Conservation (phyloP, 805 yeast species). For the Lipomyces spencermartinsiae region DNA sequence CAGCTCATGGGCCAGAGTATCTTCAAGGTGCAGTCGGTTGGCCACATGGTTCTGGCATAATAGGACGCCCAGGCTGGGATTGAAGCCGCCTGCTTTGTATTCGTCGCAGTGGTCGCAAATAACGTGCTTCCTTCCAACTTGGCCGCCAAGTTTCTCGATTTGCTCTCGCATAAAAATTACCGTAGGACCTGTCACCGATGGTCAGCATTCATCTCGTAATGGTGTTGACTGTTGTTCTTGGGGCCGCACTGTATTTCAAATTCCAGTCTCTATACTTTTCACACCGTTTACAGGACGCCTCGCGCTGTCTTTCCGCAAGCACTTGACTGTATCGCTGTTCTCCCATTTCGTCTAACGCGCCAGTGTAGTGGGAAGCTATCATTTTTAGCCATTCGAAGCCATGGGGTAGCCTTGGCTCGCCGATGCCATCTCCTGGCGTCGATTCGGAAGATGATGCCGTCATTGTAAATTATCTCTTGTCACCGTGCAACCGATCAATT, state of each 20-base stretch:
- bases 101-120: slow-evolving; percentile 86
- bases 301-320: slow-evolving; percentile 11
- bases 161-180: slow-evolving; percentile 88
- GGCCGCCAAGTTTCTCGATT: slow-evolving; percentile 69
- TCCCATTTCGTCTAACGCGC: slow-evolving; percentile 21
- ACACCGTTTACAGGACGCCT: slow-evolving; percentile 68
- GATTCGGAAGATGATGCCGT: background rate
- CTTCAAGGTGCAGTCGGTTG: slow-evolving; percentile 83
- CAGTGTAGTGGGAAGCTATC: slow-evolving; percentile 30
- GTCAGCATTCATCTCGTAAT: slow-evolving; percentile 2
- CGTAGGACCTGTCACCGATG: slow-evolving; percentile 57
- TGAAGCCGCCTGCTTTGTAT: slow-evolving; percentile 87
- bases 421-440: background rate
- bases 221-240: background rate
- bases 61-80: slow-evolving; percentile 85
- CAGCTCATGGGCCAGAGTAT: slow-evolving; percentile 89
- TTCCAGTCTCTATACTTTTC: slow-evolving; percentile 81
- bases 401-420: slow-evolving; percentile 23
- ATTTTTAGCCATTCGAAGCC: slow-evolving; percentile 33
- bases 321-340: slow-evolving; percentile 25
- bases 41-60: slow-evolving; percentile 82
- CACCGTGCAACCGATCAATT: background rate
- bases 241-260: slow-evolving; percentile 54
- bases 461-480: background rate
- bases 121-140: slow-evolving; percentile 58